These are phyloP conservation scores for Phylloporus arenicola DNA, from an alignment of 768 basidiomycete genomes.

Conservation along the genomic window DNA sequence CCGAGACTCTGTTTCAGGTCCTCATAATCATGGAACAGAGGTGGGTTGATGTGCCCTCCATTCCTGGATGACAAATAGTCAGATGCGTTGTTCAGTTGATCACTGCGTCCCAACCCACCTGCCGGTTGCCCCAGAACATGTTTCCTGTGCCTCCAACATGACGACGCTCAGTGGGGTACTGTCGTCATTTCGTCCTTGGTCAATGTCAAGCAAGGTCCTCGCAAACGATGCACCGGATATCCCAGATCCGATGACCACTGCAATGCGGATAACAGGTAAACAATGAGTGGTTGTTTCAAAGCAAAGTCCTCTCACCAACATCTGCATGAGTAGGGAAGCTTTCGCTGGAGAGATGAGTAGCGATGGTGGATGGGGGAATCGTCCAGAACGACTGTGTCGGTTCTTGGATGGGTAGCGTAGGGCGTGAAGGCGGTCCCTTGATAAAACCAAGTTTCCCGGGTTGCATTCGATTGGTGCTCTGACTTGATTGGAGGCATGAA, in stretches of 20 bases:
- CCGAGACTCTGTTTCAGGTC: slow-evolving; percentile 37
- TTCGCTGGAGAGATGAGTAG: slow-evolving; percentile 22
- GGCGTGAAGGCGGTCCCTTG: slow-evolving; percentile 6
- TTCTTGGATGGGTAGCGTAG: slow-evolving; percentile 48
- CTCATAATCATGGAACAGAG: slow-evolving; percentile 43
- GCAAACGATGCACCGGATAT: slow-evolving; percentile 44
- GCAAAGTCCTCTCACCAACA: slow-evolving; percentile 32
- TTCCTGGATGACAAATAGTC: slow-evolving; percentile 30
- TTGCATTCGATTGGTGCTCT: not conserved
- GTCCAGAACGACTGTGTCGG: slow-evolving; percentile 64
- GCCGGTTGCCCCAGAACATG: slow-evolving; percentile 50
- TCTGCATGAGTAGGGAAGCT: slow-evolving; percentile 50
- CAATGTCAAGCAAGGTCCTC: slow-evolving; percentile 33
- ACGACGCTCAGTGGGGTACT: slow-evolving; percentile 34
- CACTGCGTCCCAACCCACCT: slow-evolving; percentile 30
- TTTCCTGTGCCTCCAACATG: slow-evolving; percentile 58
- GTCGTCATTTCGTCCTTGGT: slow-evolving; percentile 18
- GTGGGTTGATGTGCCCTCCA: slow-evolving; percentile 48
- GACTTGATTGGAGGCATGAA: slow-evolving; percentile 10
- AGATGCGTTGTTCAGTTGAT: not conserved
- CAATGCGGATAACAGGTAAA: not conserved
- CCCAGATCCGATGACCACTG: slow-evolving; percentile 51
- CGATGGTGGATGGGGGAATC: slow-evolving; percentile 45
- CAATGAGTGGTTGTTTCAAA: not conserved
- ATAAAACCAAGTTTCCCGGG: slow-evolving; percentile 1